Conservation (phyloP, 495 filamentous ascomycete genomes). For the Diplogelasinospora grovesii region DNA sequence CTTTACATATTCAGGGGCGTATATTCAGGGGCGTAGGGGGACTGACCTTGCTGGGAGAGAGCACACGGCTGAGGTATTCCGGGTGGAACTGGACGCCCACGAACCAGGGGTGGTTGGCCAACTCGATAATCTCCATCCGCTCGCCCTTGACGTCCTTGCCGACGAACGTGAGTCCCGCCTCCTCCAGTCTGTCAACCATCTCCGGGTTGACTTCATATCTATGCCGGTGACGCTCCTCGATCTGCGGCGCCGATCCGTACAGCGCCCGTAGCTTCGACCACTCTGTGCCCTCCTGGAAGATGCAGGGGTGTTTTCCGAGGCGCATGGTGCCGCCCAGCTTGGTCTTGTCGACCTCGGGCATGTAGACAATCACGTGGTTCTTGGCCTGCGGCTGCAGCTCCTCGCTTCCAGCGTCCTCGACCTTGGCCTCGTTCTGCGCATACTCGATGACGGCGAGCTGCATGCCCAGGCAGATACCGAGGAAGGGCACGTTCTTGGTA, state of each 20-base stretch:
- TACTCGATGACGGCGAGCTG: slow-evolving; percentile 90
- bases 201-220: slow-evolving; percentile 72
- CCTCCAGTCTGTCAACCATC: slow-evolving; percentile 51
- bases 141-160: slow-evolving; percentile 78
- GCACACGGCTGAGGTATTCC: slow-evolving; percentile 13
- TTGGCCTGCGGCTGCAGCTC: slow-evolving; percentile 55
- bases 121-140: slow-evolving; percentile 87
- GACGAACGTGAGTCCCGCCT: slow-evolving; percentile 55
- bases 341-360: slow-evolving; percentile 67
- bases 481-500: slow-evolving; percentile 69
- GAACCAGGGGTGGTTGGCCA: slow-evolving; percentile 85
- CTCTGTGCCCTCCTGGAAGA: slow-evolving; percentile 72
- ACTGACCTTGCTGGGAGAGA: slow-evolving; percentile 61
- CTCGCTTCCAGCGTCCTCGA: slow-evolving; percentile 53
- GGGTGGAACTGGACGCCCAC: slow-evolving; percentile 46
- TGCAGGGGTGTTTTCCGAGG: slow-evolving; percentile 65
- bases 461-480: slow-evolving; percentile 93
- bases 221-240: slow-evolving; percentile 65
- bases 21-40: no score
- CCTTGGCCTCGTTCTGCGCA: slow-evolving; percentile 63
- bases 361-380: slow-evolving; percentile 70
- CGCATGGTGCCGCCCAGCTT: slow-evolving; percentile 92
- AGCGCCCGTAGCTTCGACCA: slow-evolving; percentile 72
- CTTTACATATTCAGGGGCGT: no score
- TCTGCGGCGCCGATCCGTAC: slow-evolving; percentile 51